Evolutionary conservation across 345 rosid species (phyloP), one percentile per base, ranked within the genome.

Genomic region (Citrus cavaleriei): DNA sequence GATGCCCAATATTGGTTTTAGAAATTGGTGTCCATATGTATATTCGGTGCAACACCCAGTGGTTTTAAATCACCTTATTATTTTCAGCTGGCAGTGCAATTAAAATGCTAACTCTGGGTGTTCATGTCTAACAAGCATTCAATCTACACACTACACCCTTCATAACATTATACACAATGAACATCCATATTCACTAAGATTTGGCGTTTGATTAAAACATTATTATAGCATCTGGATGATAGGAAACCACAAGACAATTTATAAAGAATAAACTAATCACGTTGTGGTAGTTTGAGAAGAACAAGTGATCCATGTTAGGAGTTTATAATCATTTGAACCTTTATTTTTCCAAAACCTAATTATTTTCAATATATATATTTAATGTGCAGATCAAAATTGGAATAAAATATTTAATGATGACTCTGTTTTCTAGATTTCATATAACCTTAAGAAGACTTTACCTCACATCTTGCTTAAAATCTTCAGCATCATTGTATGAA

Each of bases 391-490:
- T 68, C 30, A 58, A 72, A 51, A 57, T 60, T 58, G 34, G 13
- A 58, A 59, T 59, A 19, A 49, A 72, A 73, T 55, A 73, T 8
- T 58, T 61, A 25, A 74, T 60, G 25, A 13, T 60, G 54, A 24
- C n/a, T 61, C 25, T 12, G 14, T 12, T 74, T 6, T 38, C 28
- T 0, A 6, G 40, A 75, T 75, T 64, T 55, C 24, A 46, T 6
- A 60, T 51, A 63, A 28, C n/a, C 38, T 49, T 58, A 14, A n/a
- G 69, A 14, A 46, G 65, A 34, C 27, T 77, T 76, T 93, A 95
- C 99, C 98, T 89, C 77, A 90, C 76, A 78, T 95, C 99, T 88
- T 87, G 77, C 78, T 70, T 85, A 80, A 95, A 86, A 80, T 89
- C 99, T 81, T 93, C 92, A 0, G 90, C 72, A 75, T 77, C 81